phyloP scores from a whole-genome alignment of 2,329 filamentous ascomycete species.

The Hymenoscyphus infarciens region DNA sequence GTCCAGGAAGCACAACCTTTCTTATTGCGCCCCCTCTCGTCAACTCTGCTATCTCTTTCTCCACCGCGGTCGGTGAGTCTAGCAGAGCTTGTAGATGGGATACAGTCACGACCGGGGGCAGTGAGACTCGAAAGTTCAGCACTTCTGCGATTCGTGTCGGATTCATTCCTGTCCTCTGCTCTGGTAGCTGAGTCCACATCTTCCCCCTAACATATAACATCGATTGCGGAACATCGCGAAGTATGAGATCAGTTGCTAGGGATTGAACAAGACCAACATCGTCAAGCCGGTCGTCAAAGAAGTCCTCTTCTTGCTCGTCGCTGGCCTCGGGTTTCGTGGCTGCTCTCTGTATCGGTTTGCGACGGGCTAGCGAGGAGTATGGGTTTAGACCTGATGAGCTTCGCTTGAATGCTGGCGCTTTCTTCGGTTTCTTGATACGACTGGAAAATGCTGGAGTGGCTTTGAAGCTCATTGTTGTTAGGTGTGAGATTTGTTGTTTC shows the following conservation, averaged over 20 bases:
- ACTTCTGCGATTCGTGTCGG: conserved; percentile 61
- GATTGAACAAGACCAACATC: conserved; percentile 56
- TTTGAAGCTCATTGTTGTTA: conserved; percentile 30
- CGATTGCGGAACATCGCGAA: conserved; percentile 61
- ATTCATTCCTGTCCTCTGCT: conserved; percentile 55
- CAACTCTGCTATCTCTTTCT: conserved; percentile 64
- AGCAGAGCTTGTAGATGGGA: conserved; percentile 65
- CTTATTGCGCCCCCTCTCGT: conserved; percentile 53
- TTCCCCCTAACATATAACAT: conserved; percentile 56
- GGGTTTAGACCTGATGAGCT: conserved; percentile 25
- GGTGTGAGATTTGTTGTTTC: background rate
- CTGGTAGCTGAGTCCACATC: conserved; percentile 64
- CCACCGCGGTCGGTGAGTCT: conserved; percentile 58
- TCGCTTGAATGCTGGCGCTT: conserved; percentile 30
- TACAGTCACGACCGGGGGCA: conserved; percentile 63
- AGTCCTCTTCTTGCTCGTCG: conserved; percentile 35
- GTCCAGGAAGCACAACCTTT: conserved; percentile 58
- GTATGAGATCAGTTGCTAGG: conserved; percentile 52
- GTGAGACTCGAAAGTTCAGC: conserved; percentile 53
- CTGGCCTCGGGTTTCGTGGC: conserved; percentile 15
- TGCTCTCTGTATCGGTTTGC: conserved; percentile 28
- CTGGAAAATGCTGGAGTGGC: conserved; percentile 33
- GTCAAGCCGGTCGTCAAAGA: conserved; percentile 50
- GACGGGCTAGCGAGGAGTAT: conserved; percentile 31
- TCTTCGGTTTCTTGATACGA: conserved; percentile 33